Base-by-base conservation (phyloP, 1,284 basidiomycete species). In the Grifola frondosa region DNA sequence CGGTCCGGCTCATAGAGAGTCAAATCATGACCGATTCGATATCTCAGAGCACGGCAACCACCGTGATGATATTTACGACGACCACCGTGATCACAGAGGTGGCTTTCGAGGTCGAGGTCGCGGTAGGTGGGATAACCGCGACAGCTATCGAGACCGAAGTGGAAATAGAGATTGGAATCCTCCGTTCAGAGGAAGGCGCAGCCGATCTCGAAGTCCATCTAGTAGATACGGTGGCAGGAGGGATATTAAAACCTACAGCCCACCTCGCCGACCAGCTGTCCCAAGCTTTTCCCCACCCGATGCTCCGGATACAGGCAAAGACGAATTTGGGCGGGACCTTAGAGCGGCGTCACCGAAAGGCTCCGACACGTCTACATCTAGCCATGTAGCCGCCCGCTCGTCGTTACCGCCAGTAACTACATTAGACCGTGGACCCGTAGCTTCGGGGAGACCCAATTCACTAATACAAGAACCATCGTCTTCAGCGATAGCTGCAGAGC, bases 321-420 rank as follows among this genome's bases (percentile, higher is more conserved):
- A 90, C 72, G 87, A 90, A 63, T 90, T 90, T 63, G 87, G 88
- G 53, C 77, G 88, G 57, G 87, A 89, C 61, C 74, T 88, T 57
- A 74, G 87, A 57, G 67, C 73, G 46, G 58, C 67, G 23, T 64
- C 67, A 39, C 52, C 68, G 37, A 64, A 63, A 52, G 59, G 58
- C 52, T 37, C 48, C 23, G 51, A 43, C 12, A 21, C 45, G 44
- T 43, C 52, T 46, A 42, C 36, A 6, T 40, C 44, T 30, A 38
- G 30, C 24, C 32, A 33, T 29, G 42, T 38, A 43, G 50, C 46
- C 29, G 40, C 30, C 20, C 44, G 52, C 22, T 56, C 58, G 22
- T 53, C 60, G 7, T 38, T 35, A 16, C 42, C 50, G 35, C 43
- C 44, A 5, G 40, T 44, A 30, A 46, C 46, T 5, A 33, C 43